phyloP scores from a whole-genome alignment of 2,329 filamentous ascomycete genomes.

The Diaporthe citriasiana region DNA sequence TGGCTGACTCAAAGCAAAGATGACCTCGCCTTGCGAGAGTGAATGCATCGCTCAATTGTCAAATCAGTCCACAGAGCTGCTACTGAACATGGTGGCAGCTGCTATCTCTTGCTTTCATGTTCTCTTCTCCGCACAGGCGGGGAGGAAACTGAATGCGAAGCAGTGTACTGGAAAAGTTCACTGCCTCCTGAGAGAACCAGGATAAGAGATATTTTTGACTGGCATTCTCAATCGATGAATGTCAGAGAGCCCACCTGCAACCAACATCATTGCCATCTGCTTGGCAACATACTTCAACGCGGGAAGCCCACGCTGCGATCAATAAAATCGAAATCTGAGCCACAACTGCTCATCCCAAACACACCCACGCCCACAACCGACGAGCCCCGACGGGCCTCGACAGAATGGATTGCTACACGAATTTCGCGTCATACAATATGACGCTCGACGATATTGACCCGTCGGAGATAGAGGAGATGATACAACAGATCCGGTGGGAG shows the following conservation, averaged over 20 bases:
- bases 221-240: background rate
- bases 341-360: background rate
- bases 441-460: constrained; percentile 4
- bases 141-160: background rate
- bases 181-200: constrained; percentile 39
- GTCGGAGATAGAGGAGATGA: constrained; percentile 7
- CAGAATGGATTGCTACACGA: constrained; percentile 14
- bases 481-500: constrained; percentile 15
- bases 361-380: background rate
- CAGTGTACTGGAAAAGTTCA: background rate
- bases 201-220: constrained; percentile 27
- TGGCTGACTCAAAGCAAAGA: background rate
- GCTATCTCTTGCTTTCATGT: background rate
- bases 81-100: background rate
- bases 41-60: background rate
- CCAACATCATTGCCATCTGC: background rate
- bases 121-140: too few relatives aligned
- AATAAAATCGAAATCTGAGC: background rate
- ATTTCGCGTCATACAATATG: constrained; percentile 14
- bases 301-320: background rate
- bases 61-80: background rate
- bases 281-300: background rate
- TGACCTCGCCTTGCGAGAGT: background rate
- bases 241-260: background rate
- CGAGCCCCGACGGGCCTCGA: background rate